A percentile compares a stretch with the other conserved stretches of the same genome.
Evolutionary conservation across 202 grass and related monocot genomes (phyloP).

Genomic region (Panicum virgatum): DNA sequence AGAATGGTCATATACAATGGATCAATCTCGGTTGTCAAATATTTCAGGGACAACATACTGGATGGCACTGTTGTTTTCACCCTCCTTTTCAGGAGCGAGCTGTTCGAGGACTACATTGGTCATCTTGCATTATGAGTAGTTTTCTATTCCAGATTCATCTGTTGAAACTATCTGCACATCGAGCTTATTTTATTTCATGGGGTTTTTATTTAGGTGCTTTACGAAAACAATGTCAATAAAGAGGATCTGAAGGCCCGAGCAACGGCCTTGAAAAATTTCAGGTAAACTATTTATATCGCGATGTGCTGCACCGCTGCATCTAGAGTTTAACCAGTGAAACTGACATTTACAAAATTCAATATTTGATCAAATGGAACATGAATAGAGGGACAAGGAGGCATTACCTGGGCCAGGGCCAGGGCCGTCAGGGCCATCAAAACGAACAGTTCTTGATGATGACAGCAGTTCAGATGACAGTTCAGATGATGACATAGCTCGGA

Average conservation of each 20-base stretch:
- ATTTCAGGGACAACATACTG: constrained; percentile 87
- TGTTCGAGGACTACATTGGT: constrained; percentile 96
- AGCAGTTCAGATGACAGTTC: no score
- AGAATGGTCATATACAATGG: background rate
- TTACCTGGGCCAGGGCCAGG: constrained; percentile 54
- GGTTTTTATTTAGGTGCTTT: no score
- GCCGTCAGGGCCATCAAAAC: constrained; percentile 61
- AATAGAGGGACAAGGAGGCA: constrained; percentile 78
- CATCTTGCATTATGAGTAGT: constrained; percentile 81
- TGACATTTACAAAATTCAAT: background rate
- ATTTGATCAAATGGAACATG: constrained; percentile 24
- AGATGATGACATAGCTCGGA: no score
- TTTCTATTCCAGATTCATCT: no score
- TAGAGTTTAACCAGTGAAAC: background rate
- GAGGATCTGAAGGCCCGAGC: no score
- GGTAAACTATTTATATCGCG: constrained; percentile 34
- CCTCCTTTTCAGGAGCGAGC: constrained; percentile 87
- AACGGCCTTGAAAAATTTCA: constrained; percentile 90
- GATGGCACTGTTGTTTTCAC: constrained; percentile 88
- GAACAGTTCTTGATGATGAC: constrained; percentile 65
- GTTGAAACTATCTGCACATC: no score
- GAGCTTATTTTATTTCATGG: no score
- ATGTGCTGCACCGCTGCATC: background rate
- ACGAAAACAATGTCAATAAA: no score
- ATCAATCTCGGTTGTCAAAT: background rate